These are phyloP conservation scores for Yamadazyma tumulicola DNA, from an alignment of 805 yeast species.

Conservation along the genomic window DNA sequence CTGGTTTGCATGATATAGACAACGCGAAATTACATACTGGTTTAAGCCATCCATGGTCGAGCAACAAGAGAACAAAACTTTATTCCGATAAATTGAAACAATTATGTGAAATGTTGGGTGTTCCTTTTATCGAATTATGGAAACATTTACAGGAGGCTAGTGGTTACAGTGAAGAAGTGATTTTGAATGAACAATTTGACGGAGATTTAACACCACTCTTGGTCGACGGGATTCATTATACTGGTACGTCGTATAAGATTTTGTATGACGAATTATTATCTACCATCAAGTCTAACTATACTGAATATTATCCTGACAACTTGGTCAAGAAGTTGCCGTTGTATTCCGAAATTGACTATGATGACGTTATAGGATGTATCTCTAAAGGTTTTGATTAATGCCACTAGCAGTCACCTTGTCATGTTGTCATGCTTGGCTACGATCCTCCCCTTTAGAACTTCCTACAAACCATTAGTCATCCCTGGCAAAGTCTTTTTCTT, in stretches of 20 bases:
- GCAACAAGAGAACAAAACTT: slow-evolving; percentile 38
- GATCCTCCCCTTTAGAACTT: too few species aligned
- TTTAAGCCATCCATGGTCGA: slow-evolving; percentile 24
- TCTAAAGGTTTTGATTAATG: not conserved
- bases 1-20: slow-evolving; percentile 51
- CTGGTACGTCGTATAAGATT: slow-evolving; percentile 50
- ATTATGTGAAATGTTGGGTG: slow-evolving; percentile 42
- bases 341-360: slow-evolving; percentile 6
- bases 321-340: slow-evolving; percentile 3
- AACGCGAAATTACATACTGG: slow-evolving; percentile 3
- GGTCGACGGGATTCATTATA: slow-evolving; percentile 59
- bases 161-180: slow-evolving; percentile 33
- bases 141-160: slow-evolving; percentile 33
- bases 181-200: slow-evolving; percentile 33
- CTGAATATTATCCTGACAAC: slow-evolving; percentile 8
- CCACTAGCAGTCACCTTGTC: too few species aligned
- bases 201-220: slow-evolving; percentile 12
- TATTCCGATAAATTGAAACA: slow-evolving; percentile 51
- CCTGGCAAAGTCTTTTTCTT: too few species aligned
- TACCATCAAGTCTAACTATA: slow-evolving; percentile 34
- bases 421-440: too few species aligned
- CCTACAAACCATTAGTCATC: too few species aligned
- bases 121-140: slow-evolving; percentile 61
- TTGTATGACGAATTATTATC: slow-evolving; percentile 42
- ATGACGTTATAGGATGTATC: slow-evolving; percentile 1